Percentiles rank a stretch among this genome's conserved stretches.
Evolutionary conservation across 2,329 filamentous ascomycete genomes (phyloP).

Genomic region (Calonectria leucothoes): DNA sequence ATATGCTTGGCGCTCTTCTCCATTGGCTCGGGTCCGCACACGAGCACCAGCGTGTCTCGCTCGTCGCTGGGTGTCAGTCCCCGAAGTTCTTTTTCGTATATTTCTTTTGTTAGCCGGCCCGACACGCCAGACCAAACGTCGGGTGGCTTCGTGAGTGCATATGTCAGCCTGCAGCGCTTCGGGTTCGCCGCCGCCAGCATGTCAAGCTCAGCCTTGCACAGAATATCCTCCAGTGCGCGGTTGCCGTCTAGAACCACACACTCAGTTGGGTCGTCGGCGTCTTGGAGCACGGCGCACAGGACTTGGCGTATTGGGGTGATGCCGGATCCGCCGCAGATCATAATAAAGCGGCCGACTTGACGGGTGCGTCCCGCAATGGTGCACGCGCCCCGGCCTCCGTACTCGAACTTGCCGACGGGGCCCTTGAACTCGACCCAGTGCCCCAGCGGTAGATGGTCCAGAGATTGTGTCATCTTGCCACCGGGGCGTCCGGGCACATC

Average conservation of each 20-base stretch:
- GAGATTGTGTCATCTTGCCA: constrained; percentile 84
- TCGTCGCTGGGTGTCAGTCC: constrained; percentile 48
- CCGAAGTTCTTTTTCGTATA: constrained; percentile 71
- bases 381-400: constrained; percentile 75
- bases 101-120: constrained; percentile 73
- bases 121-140: constrained; percentile 74
- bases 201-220: constrained; percentile 81
- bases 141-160: constrained; percentile 75
- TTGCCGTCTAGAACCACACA: constrained; percentile 87
- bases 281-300: constrained; percentile 71
- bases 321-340: constrained; percentile 91
- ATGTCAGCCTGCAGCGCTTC: constrained; percentile 71
- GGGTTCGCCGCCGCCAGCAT: constrained; percentile 63
- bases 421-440: constrained; percentile 87
- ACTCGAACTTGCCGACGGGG: constrained; percentile 87
- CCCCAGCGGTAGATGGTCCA: constrained; percentile 79
- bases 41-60: constrained; percentile 72
- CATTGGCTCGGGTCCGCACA: constrained; percentile 83
- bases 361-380: constrained; percentile 67
- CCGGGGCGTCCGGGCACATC: constrained; percentile 68
- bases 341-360: constrained; percentile 76
- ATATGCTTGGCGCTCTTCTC: constrained; percentile 73
- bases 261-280: constrained; percentile 70
- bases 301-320: constrained; percentile 94
- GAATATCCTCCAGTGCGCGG: constrained; percentile 80